These are phyloP conservation scores for Nidularia pulvinata DNA, from an alignment of 768 basidiomycete genomes.

Conservation along the genomic window DNA sequence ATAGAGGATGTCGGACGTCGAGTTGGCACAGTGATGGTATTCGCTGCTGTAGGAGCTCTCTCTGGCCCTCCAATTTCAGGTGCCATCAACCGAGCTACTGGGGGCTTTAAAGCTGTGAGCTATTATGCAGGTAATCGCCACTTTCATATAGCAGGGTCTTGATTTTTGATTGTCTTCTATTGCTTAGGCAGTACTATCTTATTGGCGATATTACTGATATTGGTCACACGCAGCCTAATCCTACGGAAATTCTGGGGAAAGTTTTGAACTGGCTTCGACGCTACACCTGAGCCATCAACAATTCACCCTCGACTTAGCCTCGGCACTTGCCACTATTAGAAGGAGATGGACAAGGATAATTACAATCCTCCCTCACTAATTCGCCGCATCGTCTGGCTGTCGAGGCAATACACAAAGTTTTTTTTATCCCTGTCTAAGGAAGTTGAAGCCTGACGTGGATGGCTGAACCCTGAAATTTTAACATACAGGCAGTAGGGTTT, in stretches of 20 bases:
- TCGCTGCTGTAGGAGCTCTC: conserved; percentile 52
- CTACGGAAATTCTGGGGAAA: conserved; percentile 37
- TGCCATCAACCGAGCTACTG: conserved; percentile 45
- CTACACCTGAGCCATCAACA: too few relatives aligned
- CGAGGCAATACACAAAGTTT: too few relatives aligned
- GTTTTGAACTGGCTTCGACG: conserved; percentile 17
- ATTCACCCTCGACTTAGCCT: too few relatives aligned
- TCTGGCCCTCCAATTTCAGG: conserved; percentile 67
- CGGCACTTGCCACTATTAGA: too few relatives aligned
- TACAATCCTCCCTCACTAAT: too few relatives aligned
- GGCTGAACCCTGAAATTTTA: too few relatives aligned
- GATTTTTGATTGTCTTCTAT: neutral
- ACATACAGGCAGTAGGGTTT: too few relatives aligned
- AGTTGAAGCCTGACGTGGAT: too few relatives aligned
- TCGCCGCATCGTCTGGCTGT: too few relatives aligned
- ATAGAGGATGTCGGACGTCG: conserved; percentile 56
- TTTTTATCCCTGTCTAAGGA: too few relatives aligned
- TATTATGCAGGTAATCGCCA: conserved; percentile 42
- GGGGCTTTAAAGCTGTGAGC: conserved; percentile 42
- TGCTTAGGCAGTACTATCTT: conserved; percentile 23
- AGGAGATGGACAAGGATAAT: too few relatives aligned
- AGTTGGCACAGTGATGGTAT: conserved; percentile 51
- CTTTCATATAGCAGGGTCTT: neutral
- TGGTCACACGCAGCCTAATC: conserved; percentile 35
- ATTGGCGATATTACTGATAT: conserved; percentile 36